phyloP scores from a whole-genome alignment of 2,329 filamentous ascomycete genomes.

The Colletotrichum theobromicola region DNA sequence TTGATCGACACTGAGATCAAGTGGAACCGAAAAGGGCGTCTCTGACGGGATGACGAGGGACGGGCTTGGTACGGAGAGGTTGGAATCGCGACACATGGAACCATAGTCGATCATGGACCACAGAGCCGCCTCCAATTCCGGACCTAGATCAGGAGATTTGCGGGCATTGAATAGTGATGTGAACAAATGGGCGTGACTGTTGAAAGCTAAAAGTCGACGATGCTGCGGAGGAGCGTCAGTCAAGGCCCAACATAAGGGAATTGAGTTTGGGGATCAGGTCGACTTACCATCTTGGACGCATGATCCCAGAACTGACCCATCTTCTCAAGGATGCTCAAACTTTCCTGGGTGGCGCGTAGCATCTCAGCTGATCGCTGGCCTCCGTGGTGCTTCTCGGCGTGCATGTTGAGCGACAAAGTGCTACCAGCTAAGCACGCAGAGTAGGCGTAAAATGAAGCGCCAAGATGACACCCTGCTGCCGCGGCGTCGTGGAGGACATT shows the following conservation, averaged over 20 bases:
- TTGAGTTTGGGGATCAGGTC: not conserved
- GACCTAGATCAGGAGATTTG: not conserved
- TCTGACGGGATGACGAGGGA: not conserved
- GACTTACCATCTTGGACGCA: not conserved
- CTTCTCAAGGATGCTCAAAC: not conserved
- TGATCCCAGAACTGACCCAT: not conserved
- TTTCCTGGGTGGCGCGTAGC: not conserved
- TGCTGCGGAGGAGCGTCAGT: rapidly evolving
- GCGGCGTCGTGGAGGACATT: not conserved
- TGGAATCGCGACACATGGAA: not conserved
- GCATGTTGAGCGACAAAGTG: not conserved
- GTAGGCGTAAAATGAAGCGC: not conserved
- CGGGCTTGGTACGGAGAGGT: not conserved
- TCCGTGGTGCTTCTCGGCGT: not conserved
- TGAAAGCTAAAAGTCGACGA: not conserved
- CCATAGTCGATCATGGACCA: not conserved
- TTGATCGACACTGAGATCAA: not conserved
- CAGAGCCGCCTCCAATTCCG: not conserved
- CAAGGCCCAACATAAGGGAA: rapidly evolving
- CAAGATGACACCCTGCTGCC: not conserved
- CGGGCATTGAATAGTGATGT: not conserved
- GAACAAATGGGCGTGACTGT: not conserved
- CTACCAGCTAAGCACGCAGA: not conserved
- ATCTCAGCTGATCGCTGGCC: not conserved
- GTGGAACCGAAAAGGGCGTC: not conserved